phyloP scores from a whole-genome alignment of 2,329 filamentous ascomycete species.

The Penicillium rolfsii region DNA sequence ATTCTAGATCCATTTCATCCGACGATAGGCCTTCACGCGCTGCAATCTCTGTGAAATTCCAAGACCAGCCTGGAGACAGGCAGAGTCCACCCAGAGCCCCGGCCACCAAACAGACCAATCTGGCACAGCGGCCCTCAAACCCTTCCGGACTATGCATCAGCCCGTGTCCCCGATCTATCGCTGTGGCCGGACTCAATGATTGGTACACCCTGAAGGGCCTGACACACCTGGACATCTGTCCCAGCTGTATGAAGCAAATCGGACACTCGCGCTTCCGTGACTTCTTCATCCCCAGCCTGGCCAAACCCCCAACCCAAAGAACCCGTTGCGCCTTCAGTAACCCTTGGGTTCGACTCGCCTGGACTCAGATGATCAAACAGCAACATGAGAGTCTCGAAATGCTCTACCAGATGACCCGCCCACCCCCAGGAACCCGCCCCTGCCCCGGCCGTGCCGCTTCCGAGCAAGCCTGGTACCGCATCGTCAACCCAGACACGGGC shows the following conservation, averaged over 20 bases:
- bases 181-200: constrained; percentile 67
- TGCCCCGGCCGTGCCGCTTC: constrained; percentile 62
- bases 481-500: constrained; percentile 69
- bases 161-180: constrained; percentile 68
- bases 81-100: constrained; percentile 3
- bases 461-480: constrained; percentile 72
- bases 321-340: constrained; percentile 78
- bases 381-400: constrained; percentile 67
- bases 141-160: constrained; percentile 53
- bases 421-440: constrained; percentile 59
- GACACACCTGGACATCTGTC: constrained; percentile 77
- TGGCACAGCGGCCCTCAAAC: constrained; percentile 22
- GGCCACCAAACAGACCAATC: constrained; percentile 9
- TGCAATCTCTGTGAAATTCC: constrained; percentile 19
- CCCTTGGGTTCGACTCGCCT: constrained; percentile 83
- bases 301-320: constrained; percentile 59
- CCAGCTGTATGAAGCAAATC: constrained; percentile 72
- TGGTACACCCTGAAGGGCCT: constrained; percentile 78
- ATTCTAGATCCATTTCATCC: constrained; percentile 12
- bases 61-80: constrained; percentile 11
- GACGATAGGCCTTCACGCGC: constrained; percentile 16
- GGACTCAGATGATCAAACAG: constrained; percentile 76
- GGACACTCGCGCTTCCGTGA: constrained; percentile 71
- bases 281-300: constrained; percentile 65
- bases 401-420: constrained; percentile 69